Base-by-base conservation (phyloP, 2,329 filamentous ascomycete genomes). In the Penicillium fuscoglaucum region DNA sequence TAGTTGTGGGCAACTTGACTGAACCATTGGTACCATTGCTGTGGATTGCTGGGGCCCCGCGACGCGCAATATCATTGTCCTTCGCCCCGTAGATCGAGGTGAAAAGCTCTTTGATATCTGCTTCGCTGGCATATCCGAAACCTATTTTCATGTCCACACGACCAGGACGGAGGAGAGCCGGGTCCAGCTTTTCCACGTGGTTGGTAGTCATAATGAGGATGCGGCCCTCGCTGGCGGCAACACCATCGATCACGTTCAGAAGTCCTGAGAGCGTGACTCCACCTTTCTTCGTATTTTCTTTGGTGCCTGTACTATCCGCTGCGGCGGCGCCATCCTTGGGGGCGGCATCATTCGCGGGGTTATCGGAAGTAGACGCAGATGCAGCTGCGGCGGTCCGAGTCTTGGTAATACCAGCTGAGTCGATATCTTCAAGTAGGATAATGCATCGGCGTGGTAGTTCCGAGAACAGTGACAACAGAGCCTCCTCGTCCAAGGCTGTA, bases 131-230 rank as follows among this genome's bases (percentile, higher is more conserved):
- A 50, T 72, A 74, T 3, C 71, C 75, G 69, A 90, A 89, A 53
- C 79, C 74, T 15, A 90, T 81, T 59, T 83, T 84, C 72, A 84
- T 80, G 65, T 91, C 88, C 1, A 91, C 84, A 2, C 88, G 80
- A 0, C 88, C 88, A 0, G 87, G 87, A 0, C 88, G 80, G 10
- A 89, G 79, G 0, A 91, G 77, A 0, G 87, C 87, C 1, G 79
- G 74, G 66, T 90, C 87, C 0, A 90, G 81, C 52, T 83, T 81
- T 50, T 90, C 85, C 0, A 83, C 82, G 50, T 83, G 80, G 66
- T 90, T 91, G 29, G 87, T 88, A 0, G 87, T 91, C 87, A 91
- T 90, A 69, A 91, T 83, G 19, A 91, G 80, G 28, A 90, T 86
- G 17, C 87, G 82, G 1, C 88, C 88, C 74, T 91, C 88, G 58